These are phyloP conservation scores for Eucalyptus lansdowneana DNA, from an alignment of 345 rosid species.

Conservation along the genomic window DNA sequence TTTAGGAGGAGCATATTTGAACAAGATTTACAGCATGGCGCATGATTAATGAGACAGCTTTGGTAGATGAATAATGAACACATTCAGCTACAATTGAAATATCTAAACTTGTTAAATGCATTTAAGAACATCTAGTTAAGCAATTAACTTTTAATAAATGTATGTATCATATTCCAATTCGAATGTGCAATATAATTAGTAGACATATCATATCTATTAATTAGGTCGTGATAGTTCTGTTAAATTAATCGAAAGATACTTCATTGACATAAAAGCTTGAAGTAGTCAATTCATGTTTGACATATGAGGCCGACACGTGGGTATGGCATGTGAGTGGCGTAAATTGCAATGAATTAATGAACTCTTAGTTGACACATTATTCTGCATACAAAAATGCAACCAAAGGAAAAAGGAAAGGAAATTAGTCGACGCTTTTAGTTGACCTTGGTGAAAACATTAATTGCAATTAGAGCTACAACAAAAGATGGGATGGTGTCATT, in stretches of 20 bases:
- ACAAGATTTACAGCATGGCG: not conserved
- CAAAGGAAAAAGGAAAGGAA: not conserved
- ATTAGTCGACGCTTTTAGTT: not conserved
- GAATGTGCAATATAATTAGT: not conserved
- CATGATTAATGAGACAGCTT: not conserved
- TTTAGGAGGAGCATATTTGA: not conserved
- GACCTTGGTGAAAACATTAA: not conserved
- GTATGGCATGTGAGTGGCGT: not conserved
- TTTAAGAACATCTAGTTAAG: not conserved
- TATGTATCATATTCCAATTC: not conserved
- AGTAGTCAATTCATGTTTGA: not conserved
- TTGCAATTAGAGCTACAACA: not conserved
- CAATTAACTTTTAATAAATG: not conserved
- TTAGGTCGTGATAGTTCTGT: not conserved
- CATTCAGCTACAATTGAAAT: not conserved
- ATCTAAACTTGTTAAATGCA: not conserved
- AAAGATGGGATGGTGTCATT: not conserved
- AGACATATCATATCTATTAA: not conserved
- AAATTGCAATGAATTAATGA: not conserved
- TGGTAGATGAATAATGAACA: not conserved
- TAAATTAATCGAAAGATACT: not conserved
- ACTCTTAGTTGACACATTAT: not conserved
- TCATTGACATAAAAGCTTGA: not conserved
- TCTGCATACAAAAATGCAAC: not conserved
- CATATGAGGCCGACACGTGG: accelerated